Conservation (phyloP, 495 filamentous ascomycete species). For the Xylaria castorea region DNA sequence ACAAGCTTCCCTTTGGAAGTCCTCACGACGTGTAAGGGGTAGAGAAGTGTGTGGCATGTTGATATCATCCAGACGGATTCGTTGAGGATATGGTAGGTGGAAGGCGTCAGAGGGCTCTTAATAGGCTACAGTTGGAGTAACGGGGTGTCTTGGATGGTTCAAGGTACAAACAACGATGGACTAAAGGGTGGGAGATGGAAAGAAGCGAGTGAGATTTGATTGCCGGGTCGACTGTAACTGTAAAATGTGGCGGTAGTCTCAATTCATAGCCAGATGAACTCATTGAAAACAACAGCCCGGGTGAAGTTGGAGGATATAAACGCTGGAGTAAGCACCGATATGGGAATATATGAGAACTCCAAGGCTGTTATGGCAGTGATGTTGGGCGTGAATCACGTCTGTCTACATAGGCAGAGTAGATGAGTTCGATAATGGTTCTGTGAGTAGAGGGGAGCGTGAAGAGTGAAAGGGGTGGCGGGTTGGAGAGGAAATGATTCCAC, state of each 20-base stretch:
- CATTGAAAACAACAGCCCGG: neutral
- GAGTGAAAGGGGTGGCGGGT: neutral
- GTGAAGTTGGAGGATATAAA: neutral
- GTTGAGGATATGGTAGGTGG: neutral
- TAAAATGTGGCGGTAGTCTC: neutral
- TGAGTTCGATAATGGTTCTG: neutral
- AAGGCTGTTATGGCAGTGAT: neutral
- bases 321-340: neutral
- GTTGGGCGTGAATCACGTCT: neutral
- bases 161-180: neutral
- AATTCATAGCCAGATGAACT: neutral
- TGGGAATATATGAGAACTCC: neutral
- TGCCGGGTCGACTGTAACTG: neutral
- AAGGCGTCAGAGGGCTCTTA: neutral
- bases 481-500: neutral
- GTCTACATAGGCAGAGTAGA: neutral
- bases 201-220: neutral
- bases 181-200: neutral
- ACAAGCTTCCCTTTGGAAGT: constrained; percentile 14
- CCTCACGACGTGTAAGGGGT: neutral
- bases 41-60: neutral
- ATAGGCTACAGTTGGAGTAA: neutral
- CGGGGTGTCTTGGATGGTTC: neutral
- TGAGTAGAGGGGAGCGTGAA: neutral
- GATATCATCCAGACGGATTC: neutral